Conservation (phyloP, 2,329 filamentous ascomycete genomes). For the Lachnellula suecica region DNA sequence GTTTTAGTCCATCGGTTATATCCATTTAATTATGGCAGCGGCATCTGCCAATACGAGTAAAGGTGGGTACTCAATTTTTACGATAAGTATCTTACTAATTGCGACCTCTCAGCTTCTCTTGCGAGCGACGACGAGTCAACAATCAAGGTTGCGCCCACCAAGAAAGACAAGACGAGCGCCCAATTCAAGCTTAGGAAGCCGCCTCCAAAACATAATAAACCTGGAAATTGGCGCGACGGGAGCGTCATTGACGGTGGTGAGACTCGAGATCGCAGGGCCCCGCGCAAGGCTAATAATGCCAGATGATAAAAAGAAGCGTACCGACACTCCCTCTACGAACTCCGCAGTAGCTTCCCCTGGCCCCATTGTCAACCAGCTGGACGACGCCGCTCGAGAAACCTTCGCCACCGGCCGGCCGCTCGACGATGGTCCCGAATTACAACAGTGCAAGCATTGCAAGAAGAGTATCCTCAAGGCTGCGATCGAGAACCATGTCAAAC, state of each 20-base stretch:
- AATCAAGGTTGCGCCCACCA: slow-evolving; percentile 61
- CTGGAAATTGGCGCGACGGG: slow-evolving; percentile 72
- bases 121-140: slow-evolving; percentile 54
- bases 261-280: not conserved
- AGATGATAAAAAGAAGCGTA: slow-evolving; percentile 57
- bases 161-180: slow-evolving; percentile 30
- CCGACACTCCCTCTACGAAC: slow-evolving; percentile 39
- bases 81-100: not conserved
- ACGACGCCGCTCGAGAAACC: slow-evolving; percentile 72
- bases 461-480: slow-evolving; percentile 77
- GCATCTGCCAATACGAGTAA: not conserved
- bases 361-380: slow-evolving; percentile 65
- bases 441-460: slow-evolving; percentile 93
- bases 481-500: slow-evolving; percentile 76
- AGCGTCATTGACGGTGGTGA: slow-evolving; percentile 59
- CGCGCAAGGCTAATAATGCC: slow-evolving; percentile 9
- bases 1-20: not conserved
- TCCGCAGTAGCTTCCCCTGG: slow-evolving; percentile 47
- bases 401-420: slow-evolving; percentile 82
- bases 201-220: slow-evolving; percentile 60
- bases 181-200: slow-evolving; percentile 64
- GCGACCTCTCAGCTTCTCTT: slow-evolving; percentile 10
- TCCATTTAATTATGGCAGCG: not conserved
- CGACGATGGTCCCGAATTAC: slow-evolving; percentile 75
- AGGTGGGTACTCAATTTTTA: not conserved